phyloP scores from a whole-genome alignment of 1,284 basidiomycete genomes.

The Thelephora terrestris region DNA sequence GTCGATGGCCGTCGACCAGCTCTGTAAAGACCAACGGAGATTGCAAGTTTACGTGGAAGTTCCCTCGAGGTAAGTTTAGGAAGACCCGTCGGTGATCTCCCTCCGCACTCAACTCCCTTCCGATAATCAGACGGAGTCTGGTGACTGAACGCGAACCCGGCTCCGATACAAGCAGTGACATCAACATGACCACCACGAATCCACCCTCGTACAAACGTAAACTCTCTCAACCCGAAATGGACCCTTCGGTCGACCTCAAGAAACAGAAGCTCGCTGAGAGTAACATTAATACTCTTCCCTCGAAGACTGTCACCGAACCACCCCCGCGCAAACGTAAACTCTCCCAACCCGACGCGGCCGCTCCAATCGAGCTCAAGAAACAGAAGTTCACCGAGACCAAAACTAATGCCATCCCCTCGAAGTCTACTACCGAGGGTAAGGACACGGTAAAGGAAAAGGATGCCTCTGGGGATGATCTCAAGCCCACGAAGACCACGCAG shows the following conservation, averaged over 20 bases:
- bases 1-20: slow-evolving; percentile 10
- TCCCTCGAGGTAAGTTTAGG: slow-evolving; percentile 30
- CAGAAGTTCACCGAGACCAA: slow-evolving; percentile 27
- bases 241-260: slow-evolving; percentile 11
- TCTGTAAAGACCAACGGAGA: slow-evolving; percentile 6
- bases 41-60: slow-evolving; percentile 50
- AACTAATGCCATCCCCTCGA: slow-evolving; percentile 25
- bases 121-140: slow-evolving; percentile 1
- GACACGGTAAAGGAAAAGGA: background rate
- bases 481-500: slow-evolving; percentile 2
- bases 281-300: slow-evolving; percentile 23
- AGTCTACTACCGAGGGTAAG: slow-evolving; percentile 9
- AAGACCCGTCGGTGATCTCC: slow-evolving; percentile 15
- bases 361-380: slow-evolving; percentile 22
- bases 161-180: slow-evolving; percentile 14
- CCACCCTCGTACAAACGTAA: slow-evolving; percentile 18
- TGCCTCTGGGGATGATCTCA: too few relatives aligned
- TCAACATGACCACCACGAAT: slow-evolving; percentile 7
- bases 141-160: background rate
- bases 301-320: slow-evolving; percentile 16
- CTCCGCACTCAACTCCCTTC: slow-evolving; percentile 1
- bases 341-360: slow-evolving; percentile 10
- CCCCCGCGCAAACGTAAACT: slow-evolving; percentile 18
- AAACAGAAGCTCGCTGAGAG: slow-evolving; percentile 32
- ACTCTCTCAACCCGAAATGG: slow-evolving; percentile 12